A percentile compares a stretch with the other conserved stretches of the same genome.
Conservation (phyloP, 2,329 filamentous ascomycete species). For the Podosphaera fusca region DNA sequence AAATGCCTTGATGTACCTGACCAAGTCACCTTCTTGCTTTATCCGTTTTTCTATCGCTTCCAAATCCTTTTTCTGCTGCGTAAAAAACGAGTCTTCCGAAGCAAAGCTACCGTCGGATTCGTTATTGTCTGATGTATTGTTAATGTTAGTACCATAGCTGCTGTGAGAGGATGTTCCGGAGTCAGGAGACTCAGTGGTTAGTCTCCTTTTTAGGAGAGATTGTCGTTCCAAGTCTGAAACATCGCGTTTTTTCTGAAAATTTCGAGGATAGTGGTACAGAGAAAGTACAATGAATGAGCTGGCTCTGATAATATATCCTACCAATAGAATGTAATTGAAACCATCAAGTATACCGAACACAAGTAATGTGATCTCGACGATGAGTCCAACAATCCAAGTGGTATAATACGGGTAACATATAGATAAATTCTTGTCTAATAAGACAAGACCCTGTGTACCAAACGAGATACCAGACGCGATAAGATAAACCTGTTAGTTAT, state of each 20-base stretch:
- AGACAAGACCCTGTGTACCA: constrained; percentile 31
- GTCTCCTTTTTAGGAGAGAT: constrained; percentile 27
- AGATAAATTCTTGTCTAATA: constrained; percentile 26
- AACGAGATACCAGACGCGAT: constrained; percentile 42
- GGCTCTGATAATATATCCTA: constrained; percentile 12
- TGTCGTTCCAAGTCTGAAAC: constrained; percentile 32
- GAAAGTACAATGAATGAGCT: constrained; percentile 16
- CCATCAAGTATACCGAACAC: constrained; percentile 14
- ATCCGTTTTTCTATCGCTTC: constrained; percentile 43
- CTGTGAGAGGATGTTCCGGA: constrained; percentile 8
- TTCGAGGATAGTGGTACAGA: constrained; percentile 14
- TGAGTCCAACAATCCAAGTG: constrained; percentile 33
- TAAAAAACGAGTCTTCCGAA: constrained; percentile 31
- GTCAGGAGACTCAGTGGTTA: constrained; percentile 13
- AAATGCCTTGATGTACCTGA: constrained; percentile 54
- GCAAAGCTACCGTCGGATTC: constrained; percentile 15
- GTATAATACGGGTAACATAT: constrained; percentile 42
- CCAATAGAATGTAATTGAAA: constrained; percentile 10
- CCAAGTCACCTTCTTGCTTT: constrained; percentile 54
- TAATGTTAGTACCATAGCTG: constrained; percentile 9
- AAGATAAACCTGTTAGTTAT: constrained; percentile 24
- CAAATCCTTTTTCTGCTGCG: constrained; percentile 26
- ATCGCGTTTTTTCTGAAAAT: constrained; percentile 13
- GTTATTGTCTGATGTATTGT: constrained; percentile 7
- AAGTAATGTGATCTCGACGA: constrained; percentile 28